Evolutionary conservation across 2,329 filamentous ascomycete genomes (phyloP).

Genomic region (Fusarium proliferatum): DNA sequence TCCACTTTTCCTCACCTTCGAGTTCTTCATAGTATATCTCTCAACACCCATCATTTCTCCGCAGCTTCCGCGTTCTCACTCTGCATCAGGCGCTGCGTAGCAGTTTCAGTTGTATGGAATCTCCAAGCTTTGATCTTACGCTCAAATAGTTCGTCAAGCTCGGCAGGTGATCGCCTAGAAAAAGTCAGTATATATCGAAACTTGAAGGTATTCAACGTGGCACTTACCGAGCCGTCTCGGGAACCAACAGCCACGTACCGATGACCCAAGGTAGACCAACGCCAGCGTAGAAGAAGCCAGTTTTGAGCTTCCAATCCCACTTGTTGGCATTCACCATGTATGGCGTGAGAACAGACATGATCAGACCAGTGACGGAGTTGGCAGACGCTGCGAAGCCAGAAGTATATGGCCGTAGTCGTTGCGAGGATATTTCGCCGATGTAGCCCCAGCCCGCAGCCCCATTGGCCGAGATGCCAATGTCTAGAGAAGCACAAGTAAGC

Average conservation of each 20-base stretch:
- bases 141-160: constrained; percentile 48
- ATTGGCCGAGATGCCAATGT: constrained; percentile 15
- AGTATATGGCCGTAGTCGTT: constrained; percentile 48
- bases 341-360: constrained; percentile 39
- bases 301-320: constrained; percentile 49
- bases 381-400: constrained; percentile 45
- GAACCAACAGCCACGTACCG: constrained; percentile 46
- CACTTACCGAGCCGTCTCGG: constrained; percentile 41
- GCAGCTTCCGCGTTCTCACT: not conserved
- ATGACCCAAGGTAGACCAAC: constrained; percentile 25
- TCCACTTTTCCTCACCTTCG: not conserved
- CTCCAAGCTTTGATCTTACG: constrained; percentile 28
- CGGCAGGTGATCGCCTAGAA: constrained; percentile 44
- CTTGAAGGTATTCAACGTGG: accelerated
- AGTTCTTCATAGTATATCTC: too few species aligned
- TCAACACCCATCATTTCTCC: not conserved
- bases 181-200: not conserved
- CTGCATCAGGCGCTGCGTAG: not conserved
- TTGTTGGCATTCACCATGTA: constrained; percentile 49
- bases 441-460: constrained; percentile 44
- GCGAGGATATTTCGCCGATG: constrained; percentile 52
- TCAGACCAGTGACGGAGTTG: constrained; percentile 24
- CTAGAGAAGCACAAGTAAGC: not conserved
- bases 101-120: constrained; percentile 18
- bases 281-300: constrained; percentile 47